These are phyloP conservation scores for Schwanniomyces polymorphus DNA, from an alignment of 805 yeast genomes.

Conservation along the genomic window DNA sequence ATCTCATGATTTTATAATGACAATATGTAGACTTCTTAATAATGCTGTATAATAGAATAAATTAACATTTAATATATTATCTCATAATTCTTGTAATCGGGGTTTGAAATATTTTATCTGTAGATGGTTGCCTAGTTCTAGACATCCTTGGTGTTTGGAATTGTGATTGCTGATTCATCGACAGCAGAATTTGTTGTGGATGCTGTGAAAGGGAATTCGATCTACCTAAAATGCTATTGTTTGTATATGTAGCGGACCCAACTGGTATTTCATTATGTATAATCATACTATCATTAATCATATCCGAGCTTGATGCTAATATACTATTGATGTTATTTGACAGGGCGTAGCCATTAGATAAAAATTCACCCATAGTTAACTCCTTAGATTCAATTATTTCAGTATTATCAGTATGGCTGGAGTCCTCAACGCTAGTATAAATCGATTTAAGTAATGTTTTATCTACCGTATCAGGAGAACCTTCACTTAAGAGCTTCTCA, in stretches of 20 bases:
- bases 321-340: constrained; percentile 10
- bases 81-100: constrained; percentile 41
- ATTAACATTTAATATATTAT: background rate
- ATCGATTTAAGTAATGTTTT: constrained; percentile 32
- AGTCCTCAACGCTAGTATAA: constrained; percentile 9
- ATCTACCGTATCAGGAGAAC: constrained; percentile 21
- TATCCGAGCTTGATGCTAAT: constrained; percentile 11
- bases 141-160: constrained; percentile 41
- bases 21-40: background rate
- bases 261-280: constrained; percentile 34
- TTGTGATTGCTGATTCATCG: background rate
- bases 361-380: constrained; percentile 29
- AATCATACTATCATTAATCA: constrained; percentile 24
- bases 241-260: constrained; percentile 25
- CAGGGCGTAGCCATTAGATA: constrained; percentile 29
- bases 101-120: constrained; percentile 40
- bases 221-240: constrained; percentile 20
- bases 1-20: constrained; percentile 2
- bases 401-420: constrained; percentile 9
- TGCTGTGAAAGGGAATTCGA: constrained; percentile 4
- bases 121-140: constrained; percentile 37
- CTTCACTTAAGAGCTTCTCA: constrained; percentile 25
- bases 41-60: constrained; percentile 1
- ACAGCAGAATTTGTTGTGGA: background rate
- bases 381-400: constrained; percentile 13